These are phyloP conservation scores for Colletotrichum tanaceti DNA, from an alignment of 2,329 filamentous ascomycete species.

Conservation along the genomic window DNA sequence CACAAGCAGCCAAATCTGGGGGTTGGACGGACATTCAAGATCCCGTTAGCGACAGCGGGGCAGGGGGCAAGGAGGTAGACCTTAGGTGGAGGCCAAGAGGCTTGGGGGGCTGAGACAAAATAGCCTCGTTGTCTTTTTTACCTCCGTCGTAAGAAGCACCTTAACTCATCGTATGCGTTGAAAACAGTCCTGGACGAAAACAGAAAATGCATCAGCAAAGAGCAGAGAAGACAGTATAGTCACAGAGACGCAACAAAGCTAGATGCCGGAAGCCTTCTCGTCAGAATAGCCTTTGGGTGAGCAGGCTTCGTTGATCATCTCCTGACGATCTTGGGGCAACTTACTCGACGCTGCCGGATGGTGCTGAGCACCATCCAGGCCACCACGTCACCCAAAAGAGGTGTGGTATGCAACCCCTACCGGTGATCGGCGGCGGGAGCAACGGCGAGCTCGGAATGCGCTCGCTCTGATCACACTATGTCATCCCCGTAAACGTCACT, in stretches of 20 bases:
- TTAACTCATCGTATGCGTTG: not conserved
- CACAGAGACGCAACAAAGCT: not conserved
- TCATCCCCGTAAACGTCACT: constrained; percentile 35
- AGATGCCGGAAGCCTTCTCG: constrained; percentile 16
- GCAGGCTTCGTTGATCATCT: not conserved
- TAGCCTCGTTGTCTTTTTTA: constrained; percentile 7
- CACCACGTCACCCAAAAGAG: constrained; percentile 9
- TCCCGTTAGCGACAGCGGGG: constrained; percentile 17
- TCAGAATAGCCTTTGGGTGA: not conserved
- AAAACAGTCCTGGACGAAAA: constrained; percentile 5
- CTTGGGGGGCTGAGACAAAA: constrained; percentile 29
- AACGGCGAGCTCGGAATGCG: constrained; percentile 32
- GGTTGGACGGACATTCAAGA: constrained; percentile 10
- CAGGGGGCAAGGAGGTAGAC: constrained; percentile 27
- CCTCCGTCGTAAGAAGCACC: constrained; percentile 6
- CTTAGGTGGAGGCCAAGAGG: constrained; percentile 18
- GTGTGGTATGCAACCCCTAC: constrained; percentile 12
- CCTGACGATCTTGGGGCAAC: not conserved
- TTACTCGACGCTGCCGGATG: constrained; percentile 19
- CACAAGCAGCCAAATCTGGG: not conserved
- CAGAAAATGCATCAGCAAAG: constrained; percentile 1
- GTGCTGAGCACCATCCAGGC: not conserved
- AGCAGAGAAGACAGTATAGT: not conserved
- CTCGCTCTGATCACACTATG: constrained; percentile 18
- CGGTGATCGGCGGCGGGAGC: constrained; percentile 35